These are phyloP conservation scores for Penicillium malachiteum DNA, from an alignment of 495 filamentous ascomycete species.

Conservation along the genomic window DNA sequence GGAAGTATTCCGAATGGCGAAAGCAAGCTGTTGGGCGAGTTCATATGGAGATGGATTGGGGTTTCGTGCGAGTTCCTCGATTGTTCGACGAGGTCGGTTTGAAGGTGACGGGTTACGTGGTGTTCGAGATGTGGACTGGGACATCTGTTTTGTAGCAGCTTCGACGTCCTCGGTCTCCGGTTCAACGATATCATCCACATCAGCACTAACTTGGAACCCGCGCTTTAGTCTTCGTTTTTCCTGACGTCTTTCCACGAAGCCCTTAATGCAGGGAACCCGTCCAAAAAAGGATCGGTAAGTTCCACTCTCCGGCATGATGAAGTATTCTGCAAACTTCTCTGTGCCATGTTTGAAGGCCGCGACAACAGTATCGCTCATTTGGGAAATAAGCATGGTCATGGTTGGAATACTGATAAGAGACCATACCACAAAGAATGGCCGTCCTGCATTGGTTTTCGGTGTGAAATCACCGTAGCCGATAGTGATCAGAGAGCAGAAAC, in stretches of 20 bases:
- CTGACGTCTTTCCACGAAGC: conserved; percentile 34
- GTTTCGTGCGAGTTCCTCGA: conserved; percentile 46
- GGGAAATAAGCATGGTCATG: conserved; percentile 64
- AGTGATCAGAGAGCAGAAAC: conserved; percentile 77
- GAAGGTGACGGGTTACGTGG: not conserved
- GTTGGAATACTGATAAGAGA: conserved; percentile 63
- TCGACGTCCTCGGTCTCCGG: not conserved
- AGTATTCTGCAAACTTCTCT: conserved; percentile 54
- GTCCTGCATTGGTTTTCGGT: conserved; percentile 69
- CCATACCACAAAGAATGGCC: conserved; percentile 91
- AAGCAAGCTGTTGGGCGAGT: conserved; percentile 52
- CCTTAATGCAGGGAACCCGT: conserved; percentile 40
- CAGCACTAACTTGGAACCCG: conserved; percentile 45
- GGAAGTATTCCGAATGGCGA: conserved; percentile 52
- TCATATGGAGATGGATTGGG: conserved; percentile 34
- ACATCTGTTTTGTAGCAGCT: not conserved
- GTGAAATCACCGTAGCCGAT: conserved; percentile 88
- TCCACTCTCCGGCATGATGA: conserved; percentile 54
- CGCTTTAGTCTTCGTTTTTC: conserved; percentile 45
- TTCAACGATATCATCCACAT: conserved; percentile 2
- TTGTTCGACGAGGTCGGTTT: conserved; percentile 27
- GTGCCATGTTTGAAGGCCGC: conserved; percentile 55
- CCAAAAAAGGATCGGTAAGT: conserved; percentile 44
- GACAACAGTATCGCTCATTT: conserved; percentile 64
- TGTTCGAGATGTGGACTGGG: not conserved